phyloP scores from a whole-genome alignment of 148 eudicot species.

The Spergularia marina region DNA sequence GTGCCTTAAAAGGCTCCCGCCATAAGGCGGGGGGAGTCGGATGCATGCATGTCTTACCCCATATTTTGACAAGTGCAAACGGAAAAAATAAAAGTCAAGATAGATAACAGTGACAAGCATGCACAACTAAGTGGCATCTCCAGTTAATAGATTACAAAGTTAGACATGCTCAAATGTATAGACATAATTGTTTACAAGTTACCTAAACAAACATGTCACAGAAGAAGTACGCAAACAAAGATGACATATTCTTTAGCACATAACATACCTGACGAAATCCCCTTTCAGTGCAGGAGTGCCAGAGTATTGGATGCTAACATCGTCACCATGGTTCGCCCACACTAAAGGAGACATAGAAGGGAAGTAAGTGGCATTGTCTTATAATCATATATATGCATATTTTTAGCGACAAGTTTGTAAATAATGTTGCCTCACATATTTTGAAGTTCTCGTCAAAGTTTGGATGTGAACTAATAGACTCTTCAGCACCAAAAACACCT shows the following conservation, averaged over 20 bases:
- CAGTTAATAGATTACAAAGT: too few species aligned
- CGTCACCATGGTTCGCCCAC: conserved; percentile 99
- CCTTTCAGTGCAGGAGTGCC: conserved; percentile 98
- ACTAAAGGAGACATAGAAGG: conserved; percentile 37
- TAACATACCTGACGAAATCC: conserved; percentile 84
- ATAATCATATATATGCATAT: background rate
- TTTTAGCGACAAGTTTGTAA: background rate
- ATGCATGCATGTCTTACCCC: too few species aligned
- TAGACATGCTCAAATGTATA: background rate
- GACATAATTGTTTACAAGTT: background rate
- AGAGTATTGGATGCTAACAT: conserved; percentile 94
- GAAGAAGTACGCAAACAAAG: too few species aligned
- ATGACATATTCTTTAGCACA: too few species aligned
- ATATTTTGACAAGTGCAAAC: too few species aligned
- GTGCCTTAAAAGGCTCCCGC: too few species aligned
- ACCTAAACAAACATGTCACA: background rate
- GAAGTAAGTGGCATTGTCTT: conserved; percentile 7
- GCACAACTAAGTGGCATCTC: too few species aligned
- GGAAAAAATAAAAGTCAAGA: too few species aligned
- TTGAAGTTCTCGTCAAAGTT: conserved; percentile 81
- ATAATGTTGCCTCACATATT: conserved; percentile 60
- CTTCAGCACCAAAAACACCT: conserved; percentile 79
- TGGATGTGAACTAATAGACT: conserved; percentile 69
- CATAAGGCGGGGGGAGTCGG: too few species aligned
- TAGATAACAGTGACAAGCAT: too few species aligned